Base-by-base conservation (phyloP, 768 basidiomycete species). In the Leccinum imitatum region DNA sequence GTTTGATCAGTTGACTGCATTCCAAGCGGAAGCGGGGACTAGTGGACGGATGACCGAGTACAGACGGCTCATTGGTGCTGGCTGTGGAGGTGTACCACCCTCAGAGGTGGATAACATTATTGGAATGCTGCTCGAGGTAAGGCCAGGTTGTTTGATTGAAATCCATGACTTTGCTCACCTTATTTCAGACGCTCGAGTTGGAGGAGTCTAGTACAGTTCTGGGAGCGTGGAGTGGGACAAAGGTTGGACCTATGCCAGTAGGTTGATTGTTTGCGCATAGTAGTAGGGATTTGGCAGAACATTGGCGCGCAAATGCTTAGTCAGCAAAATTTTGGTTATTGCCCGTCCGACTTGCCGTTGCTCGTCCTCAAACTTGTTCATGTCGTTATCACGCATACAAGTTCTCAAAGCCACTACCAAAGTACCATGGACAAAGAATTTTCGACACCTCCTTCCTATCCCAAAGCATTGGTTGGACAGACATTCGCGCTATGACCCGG, bases 11-110 rank as follows among this genome's bases (percentile, higher is more conserved):
- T 79, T 92, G 64, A 90, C 90, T 11, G 82, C 80, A 31, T 88
- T 91, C 74, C 91, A 95, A 71, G 89, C 92, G 19, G 93, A 95
- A 74, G 87, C 91, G 1, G 95, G 95, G 5, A 97, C 95, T 1
- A 87, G 89, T 31, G 92, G 91, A 44, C 81, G 87, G 62, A 95
- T 98, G 87, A 80, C 83, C 5, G 90, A 95, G 64, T 99, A 98
- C 72, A 79, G 95, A 65, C 80, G 88, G 62, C 74, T 99, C 54
- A 95, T 99, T 67, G 89, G 90, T 33, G 87, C 93, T 15, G 95
- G 93, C 0, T 96, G 93, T 76, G 93, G 93, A 23, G 90, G 92
- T 0, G 83, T 95, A 31, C 84, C 89, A 3, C 85, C 90, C 2
- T 79, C 85, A n/a, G 95, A 98, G 62, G 90, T 98, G 39, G 95